Base-by-base conservation (phyloP, 768 basidiomycete genomes). In the Heimioporus sp. region DNA sequence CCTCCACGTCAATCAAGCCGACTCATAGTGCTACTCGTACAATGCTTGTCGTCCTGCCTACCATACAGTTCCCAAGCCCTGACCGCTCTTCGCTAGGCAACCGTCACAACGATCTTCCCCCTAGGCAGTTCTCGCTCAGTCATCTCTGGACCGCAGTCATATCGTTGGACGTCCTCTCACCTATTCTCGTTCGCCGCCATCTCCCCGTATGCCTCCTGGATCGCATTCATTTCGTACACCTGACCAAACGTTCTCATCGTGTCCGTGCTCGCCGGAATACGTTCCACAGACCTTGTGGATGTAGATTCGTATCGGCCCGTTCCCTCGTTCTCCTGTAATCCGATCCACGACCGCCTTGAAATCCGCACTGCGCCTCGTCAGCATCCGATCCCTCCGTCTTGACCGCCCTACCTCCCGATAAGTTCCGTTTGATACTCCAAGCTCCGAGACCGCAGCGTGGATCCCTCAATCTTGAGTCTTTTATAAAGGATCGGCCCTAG, bases 381-480 rank as follows among this genome's bases (percentile, higher is more conserved):
- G 24, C 24, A 28, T 28, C 24, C 3, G 24, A 28, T 28, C 24
- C 24, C 24, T 28, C 5, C 24, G 17, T 16, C 28, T 20, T 17
- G 13, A 10, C 46, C 31, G 24, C 16, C 38, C 19, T 1, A 84
- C 87, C 75, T 76, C 39, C 69, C 65, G 49, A 90, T 78, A 45
- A 96, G 75, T 19, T 87, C 79, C 4, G 80, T 76, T 68, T 97
- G 92, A 67, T 96, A 97, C 55, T 78, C 73, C n/a, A 76, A 61
- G 21, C 81, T 79, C 41, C 91, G 82, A 30, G 86, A 82, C 20
- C 93, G 83, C 30, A 97, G 73, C 2, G 92, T 96, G 19, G 91
- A 90, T 19, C 94, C 93, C 68, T 92, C 86, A 46, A 98, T 86
- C 21, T 85, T 83, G 46, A 97, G 80, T 16, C 93, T 84, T 72